phyloP scores from a whole-genome alignment of 768 basidiomycete genomes.

The Suillus americanus region DNA sequence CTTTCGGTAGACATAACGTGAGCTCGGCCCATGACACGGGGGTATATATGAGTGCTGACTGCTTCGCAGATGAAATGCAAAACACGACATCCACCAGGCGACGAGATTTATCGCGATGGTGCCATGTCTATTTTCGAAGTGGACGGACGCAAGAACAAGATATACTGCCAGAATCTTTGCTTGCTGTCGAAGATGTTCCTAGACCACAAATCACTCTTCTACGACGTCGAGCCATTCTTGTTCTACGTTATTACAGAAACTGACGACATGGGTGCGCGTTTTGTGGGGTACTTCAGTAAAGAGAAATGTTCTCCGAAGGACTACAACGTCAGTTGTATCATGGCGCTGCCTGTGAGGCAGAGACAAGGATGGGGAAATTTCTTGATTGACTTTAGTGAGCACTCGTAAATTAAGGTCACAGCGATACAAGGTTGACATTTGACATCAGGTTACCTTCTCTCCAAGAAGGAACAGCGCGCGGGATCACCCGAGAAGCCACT shows the following conservation, averaged over 20 bases:
- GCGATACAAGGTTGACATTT: conserved; percentile 1
- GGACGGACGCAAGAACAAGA: conserved; percentile 98
- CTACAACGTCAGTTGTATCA: conserved; percentile 98
- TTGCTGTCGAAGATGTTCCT: conserved; percentile 98
- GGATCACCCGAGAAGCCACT: conserved; percentile 98
- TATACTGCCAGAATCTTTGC: conserved; percentile 98
- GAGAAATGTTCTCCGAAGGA: conserved; percentile 96
- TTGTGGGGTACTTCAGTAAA: conserved; percentile 98
- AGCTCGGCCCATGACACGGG: conserved; percentile 23
- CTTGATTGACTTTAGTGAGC: conserved; percentile 93
- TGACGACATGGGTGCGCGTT: conserved; percentile 87
- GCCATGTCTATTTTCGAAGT: conserved; percentile 92
- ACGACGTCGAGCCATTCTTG: conserved; percentile 98
- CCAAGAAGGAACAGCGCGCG: conserved; percentile 87
- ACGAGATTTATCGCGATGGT: conserved; percentile 96
- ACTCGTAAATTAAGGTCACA: conserved; percentile 1
- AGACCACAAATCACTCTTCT: conserved; percentile 97
- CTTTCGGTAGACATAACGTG: conserved; percentile 82
- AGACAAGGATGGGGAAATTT: conserved; percentile 96
- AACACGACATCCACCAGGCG: conserved; percentile 91
- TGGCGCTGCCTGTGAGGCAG: conserved; percentile 95
- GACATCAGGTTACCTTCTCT: conserved; percentile 83
- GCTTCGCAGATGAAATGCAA: conserved; percentile 85
- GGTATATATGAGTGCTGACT: conserved; percentile 14
- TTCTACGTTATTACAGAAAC: conserved; percentile 97